Conservation (phyloP, 2,329 filamentous ascomycete genomes). For the Tolypocladium paradoxum region DNA sequence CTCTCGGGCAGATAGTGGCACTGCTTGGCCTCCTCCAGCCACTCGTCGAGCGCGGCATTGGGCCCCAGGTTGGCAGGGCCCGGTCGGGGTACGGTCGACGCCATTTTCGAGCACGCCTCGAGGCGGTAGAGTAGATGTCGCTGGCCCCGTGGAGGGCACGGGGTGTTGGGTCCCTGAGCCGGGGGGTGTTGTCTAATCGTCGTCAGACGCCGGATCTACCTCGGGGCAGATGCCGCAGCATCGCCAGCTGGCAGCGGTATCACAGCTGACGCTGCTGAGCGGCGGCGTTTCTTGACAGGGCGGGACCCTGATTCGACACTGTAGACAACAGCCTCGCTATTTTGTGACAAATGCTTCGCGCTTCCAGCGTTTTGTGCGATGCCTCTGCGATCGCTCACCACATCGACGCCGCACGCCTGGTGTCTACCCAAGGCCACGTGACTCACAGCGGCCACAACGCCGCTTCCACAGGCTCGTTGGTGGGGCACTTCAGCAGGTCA, state of each 20-base stretch:
- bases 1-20: slow-evolving; percentile 93
- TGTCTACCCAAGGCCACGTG: background rate
- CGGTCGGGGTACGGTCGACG: slow-evolving; percentile 62
- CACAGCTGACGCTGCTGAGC: background rate
- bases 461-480: background rate
- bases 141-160: slow-evolving; percentile 1
- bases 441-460: background rate
- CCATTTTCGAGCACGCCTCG: slow-evolving; percentile 23
- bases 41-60: slow-evolving; percentile 84
- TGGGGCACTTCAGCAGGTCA: background rate
- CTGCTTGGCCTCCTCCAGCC: slow-evolving; percentile 92
- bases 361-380: background rate
- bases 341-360: background rate
- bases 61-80: slow-evolving; percentile 77
- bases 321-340: background rate
- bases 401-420: background rate
- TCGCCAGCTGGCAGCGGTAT: background rate
- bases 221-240: slow-evolving; percentile 4
- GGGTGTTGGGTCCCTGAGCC: background rate
- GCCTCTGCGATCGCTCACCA: background rate
- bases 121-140: slow-evolving; percentile 11
- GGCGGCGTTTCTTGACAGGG: background rate
- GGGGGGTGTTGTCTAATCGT: background rate
- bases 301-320: background rate
- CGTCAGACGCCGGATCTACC: slow-evolving; percentile 7